A percentile compares a stretch with the other conserved stretches of the same genome.
Evolutionary conservation across 345 rosid species (phyloP).

Genomic region (Mallotus nudiflorus): DNA sequence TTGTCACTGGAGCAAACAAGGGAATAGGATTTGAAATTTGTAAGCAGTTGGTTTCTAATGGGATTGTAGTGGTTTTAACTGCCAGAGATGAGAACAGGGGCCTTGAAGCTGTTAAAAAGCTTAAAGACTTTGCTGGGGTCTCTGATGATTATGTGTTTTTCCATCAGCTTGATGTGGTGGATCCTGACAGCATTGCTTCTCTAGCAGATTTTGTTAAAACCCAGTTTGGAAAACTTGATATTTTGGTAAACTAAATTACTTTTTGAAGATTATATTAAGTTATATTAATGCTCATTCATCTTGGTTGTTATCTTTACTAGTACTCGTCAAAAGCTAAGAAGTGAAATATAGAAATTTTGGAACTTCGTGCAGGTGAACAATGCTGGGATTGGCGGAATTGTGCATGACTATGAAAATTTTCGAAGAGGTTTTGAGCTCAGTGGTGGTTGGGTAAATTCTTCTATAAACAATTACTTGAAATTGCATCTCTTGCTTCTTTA

Average conservation of each 20-base stretch:
- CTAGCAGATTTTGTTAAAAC: slow-evolving; percentile 1
- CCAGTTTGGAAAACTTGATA: slow-evolving; percentile 24
- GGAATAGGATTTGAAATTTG: slow-evolving; percentile 20
- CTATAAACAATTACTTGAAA: no score
- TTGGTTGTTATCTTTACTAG: no score
- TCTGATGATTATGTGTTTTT: slow-evolving; percentile 10
- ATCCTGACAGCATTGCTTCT: neutral
- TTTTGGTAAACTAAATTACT: neutral
- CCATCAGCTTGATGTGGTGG: slow-evolving; percentile 17
- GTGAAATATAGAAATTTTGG: neutral
- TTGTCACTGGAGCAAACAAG: slow-evolving; percentile 14
- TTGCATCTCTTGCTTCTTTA: no score
- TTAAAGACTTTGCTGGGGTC: slow-evolving; percentile 1
- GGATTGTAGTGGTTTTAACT: slow-evolving; percentile 10
- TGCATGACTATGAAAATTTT: slow-evolving; percentile 14
- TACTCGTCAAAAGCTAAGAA: no score
- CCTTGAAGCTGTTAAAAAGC: slow-evolving; percentile 11
- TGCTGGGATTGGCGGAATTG: neutral
- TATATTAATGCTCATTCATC: neutral
- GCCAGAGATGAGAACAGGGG: slow-evolving; percentile 16
- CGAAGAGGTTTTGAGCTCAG: neutral
- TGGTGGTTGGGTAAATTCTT: slow-evolving; percentile 15
- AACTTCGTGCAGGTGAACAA: slow-evolving; percentile 13
- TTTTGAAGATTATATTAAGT: neutral
- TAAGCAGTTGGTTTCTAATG: slow-evolving; percentile 14